Evolutionary conservation across 345 rosid species (phyloP).

Genomic region (Euclidium syriacum): DNA sequence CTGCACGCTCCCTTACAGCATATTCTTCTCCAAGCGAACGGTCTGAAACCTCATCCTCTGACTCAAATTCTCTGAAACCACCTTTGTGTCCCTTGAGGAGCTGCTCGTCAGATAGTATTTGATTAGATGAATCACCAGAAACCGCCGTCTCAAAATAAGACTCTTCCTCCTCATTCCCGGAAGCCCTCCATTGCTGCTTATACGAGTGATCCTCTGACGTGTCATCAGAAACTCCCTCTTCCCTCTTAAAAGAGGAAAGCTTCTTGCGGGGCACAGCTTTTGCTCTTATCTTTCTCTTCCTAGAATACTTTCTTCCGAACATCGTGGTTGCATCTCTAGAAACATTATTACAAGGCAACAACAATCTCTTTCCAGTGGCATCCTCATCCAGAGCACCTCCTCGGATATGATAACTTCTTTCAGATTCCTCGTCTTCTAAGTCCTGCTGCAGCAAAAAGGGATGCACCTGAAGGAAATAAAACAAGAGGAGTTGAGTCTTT

Average conservation of each 20-base stretch:
- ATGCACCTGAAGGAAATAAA: slow-evolving; percentile 65
- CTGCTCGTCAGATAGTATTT: slow-evolving; percentile 32
- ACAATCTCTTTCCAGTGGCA: slow-evolving; percentile 35
- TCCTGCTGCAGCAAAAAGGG: slow-evolving; percentile 53
- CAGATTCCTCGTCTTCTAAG: slow-evolving; percentile 55
- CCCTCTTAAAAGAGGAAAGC: slow-evolving; percentile 35
- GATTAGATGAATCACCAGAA: slow-evolving; percentile 45
- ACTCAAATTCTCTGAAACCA: slow-evolving; percentile 31
- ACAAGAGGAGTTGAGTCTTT: not conserved
- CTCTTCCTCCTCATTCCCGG: slow-evolving; percentile 37
- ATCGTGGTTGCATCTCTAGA: slow-evolving; percentile 31
- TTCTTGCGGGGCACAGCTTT: slow-evolving; percentile 43
- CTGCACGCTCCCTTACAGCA: slow-evolving; percentile 39
- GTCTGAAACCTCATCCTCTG: slow-evolving; percentile 47
- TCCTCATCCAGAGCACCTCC: slow-evolving; percentile 40
- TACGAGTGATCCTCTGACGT: slow-evolving; percentile 39
- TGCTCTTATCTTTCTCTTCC: slow-evolving; percentile 58
- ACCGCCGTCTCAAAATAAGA: slow-evolving; percentile 35
- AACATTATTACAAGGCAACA: slow-evolving; percentile 22
- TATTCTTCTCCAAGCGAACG: slow-evolving; percentile 42
- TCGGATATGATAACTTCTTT: slow-evolving; percentile 35
- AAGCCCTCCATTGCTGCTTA: slow-evolving; percentile 38
- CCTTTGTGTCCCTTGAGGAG: slow-evolving; percentile 28
- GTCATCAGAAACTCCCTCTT: slow-evolving; percentile 54
- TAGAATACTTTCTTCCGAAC: slow-evolving; percentile 44